Evolutionary conservation across 1,139 yeast species (phyloP).

Genomic region (Diutina neorugosa): DNA sequence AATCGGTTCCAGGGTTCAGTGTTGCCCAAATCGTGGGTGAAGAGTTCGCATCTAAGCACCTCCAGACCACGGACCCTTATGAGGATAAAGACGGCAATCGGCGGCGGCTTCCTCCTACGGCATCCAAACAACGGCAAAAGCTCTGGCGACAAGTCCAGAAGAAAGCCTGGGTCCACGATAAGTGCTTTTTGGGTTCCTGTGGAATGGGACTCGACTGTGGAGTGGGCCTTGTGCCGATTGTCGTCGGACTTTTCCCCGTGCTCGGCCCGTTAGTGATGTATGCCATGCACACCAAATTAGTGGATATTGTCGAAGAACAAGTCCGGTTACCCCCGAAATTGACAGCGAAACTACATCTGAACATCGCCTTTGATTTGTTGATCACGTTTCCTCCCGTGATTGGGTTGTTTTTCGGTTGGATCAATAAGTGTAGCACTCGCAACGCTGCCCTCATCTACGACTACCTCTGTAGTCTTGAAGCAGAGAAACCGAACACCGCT

Average conservation of each 20-base stretch:
- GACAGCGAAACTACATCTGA: conserved; percentile 59
- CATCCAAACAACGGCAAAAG: conserved; percentile 52
- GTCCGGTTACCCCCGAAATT: conserved; percentile 48
- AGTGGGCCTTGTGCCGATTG: conserved; percentile 61
- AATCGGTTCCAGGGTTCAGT: not conserved
- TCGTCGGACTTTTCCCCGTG: conserved; percentile 54
- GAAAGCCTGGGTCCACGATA: conserved; percentile 79
- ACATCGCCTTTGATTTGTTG: conserved; percentile 59
- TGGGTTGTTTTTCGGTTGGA: conserved; percentile 68
- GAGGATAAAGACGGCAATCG: conserved; percentile 46
- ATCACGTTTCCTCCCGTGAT: conserved; percentile 69
- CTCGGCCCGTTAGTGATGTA: conserved; percentile 78
- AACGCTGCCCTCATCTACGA: conserved; percentile 70
- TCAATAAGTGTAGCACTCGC: conserved; percentile 79
- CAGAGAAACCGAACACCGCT: conserved; percentile 10
- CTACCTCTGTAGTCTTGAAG: conserved; percentile 26
- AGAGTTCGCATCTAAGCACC: conserved; percentile 47
- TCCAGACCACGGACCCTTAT: conserved; percentile 61
- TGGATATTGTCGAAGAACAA: conserved; percentile 41
- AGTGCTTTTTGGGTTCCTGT: conserved; percentile 67
- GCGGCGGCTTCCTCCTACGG: conserved; percentile 32
- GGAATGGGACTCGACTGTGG: conserved; percentile 63
- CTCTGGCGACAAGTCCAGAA: conserved; percentile 63
- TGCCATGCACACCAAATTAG: conserved; percentile 56
- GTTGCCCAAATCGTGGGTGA: not conserved